These are phyloP conservation scores for Wickerhamomyces silvicola DNA, from an alignment of 805 yeast species.

Conservation along the genomic window DNA sequence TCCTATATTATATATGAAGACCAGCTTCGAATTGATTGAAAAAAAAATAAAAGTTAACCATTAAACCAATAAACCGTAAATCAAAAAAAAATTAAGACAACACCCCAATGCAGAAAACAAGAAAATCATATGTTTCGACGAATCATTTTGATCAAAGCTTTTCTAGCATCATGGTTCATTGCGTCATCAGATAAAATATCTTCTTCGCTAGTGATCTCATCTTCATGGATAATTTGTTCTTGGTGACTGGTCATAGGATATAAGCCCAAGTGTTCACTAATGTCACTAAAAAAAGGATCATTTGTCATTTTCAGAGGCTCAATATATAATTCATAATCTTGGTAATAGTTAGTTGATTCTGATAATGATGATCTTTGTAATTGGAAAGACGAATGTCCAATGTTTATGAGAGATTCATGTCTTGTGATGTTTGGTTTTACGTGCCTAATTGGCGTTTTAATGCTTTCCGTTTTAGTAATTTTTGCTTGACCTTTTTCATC, in stretches of 20 bases:
- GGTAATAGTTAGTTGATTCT: slow-evolving; percentile 10
- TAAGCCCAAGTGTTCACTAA: slow-evolving; percentile 8
- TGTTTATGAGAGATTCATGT: slow-evolving; percentile 15
- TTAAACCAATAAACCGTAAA: neutral
- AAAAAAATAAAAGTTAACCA: neutral
- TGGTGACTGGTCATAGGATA: slow-evolving; percentile 3
- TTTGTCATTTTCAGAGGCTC: slow-evolving; percentile 18
- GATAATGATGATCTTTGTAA: slow-evolving; percentile 7
- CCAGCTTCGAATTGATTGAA: neutral
- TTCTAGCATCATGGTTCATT: slow-evolving; percentile 23
- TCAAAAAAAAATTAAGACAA: neutral
- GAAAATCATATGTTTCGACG: slow-evolving; percentile 18
- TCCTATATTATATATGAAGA: too few species aligned
- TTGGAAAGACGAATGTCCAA: slow-evolving; percentile 5
- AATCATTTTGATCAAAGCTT: slow-evolving; percentile 21
- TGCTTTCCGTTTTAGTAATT: slow-evolving; percentile 11
- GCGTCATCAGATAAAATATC: slow-evolving; percentile 12
- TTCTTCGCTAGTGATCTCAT: slow-evolving; percentile 9
- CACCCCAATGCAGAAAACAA: neutral
- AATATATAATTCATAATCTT: slow-evolving; percentile 14
- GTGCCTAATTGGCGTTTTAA: too few species aligned
- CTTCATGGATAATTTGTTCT: slow-evolving; percentile 3
- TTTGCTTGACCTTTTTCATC: slow-evolving; percentile 23
- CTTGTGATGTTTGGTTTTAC: slow-evolving; percentile 11
- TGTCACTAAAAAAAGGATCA: slow-evolving; percentile 15